These are phyloP conservation scores for Thalassiosira ordinaria DNA, from an alignment of 352 stramenopile species.

Conservation along the genomic window DNA sequence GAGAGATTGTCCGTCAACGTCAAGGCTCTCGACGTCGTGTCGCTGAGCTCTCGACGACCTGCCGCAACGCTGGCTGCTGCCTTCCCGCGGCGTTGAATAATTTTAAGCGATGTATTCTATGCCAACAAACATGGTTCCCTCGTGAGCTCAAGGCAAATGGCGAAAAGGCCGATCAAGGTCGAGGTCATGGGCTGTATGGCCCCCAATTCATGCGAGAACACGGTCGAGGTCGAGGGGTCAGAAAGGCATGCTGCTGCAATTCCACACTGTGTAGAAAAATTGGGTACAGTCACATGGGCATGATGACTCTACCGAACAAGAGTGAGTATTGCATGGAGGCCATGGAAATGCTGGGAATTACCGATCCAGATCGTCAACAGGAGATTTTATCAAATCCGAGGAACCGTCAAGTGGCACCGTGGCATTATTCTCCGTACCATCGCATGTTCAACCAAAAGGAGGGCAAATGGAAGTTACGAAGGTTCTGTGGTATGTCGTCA, in stretches of 20 bases:
- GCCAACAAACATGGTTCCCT: not conserved
- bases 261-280: not conserved
- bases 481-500: too few relatives aligned
- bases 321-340: not conserved
- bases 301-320: too few relatives aligned
- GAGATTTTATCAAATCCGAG: too few relatives aligned
- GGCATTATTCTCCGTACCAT: too few relatives aligned
- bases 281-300: not conserved
- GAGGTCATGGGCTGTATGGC: not conserved
- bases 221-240: too few relatives aligned
- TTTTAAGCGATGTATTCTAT: not conserved
- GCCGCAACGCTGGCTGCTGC: not conserved
- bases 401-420: too few relatives aligned
- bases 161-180: not conserved
- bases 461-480: too few relatives aligned
- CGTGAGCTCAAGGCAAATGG: not conserved
- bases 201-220: not conserved
- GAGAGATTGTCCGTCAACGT: not conserved
- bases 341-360: not conserved
- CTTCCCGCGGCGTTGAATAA: not conserved
- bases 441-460: too few relatives aligned
- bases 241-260: too few relatives aligned
- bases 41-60: not conserved
- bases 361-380: too few relatives aligned
- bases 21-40: not conserved